A percentile compares a stretch with the other conserved stretches of the same genome.
These are phyloP conservation scores for Kluyveromyces sp. DNA, from an alignment of 1,139 yeast genomes.

Conservation along the genomic window DNA sequence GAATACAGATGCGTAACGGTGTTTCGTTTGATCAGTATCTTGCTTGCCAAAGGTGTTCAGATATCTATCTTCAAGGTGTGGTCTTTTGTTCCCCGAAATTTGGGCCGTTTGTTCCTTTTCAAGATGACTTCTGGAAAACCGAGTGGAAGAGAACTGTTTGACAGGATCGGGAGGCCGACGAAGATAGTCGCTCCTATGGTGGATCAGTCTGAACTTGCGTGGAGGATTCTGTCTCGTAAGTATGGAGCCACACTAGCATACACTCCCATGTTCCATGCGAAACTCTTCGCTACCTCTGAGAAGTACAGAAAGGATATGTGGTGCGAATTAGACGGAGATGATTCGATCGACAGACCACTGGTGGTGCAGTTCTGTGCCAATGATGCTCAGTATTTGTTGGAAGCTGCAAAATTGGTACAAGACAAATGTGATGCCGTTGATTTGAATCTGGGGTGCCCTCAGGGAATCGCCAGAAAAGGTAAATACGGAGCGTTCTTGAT, in stretches of 20 bases:
- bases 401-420: constrained; percentile 75
- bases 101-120: neutral
- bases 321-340: constrained; percentile 64
- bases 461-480: constrained; percentile 92
- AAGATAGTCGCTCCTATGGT: constrained; percentile 98
- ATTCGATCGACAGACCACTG: constrained; percentile 63
- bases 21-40: too few relatives aligned
- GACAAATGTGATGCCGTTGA: constrained; percentile 93
- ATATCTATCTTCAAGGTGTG: constrained; percentile 1
- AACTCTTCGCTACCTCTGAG: constrained; percentile 76
- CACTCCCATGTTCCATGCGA: constrained; percentile 96
- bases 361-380: constrained; percentile 95
- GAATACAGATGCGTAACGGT: too few relatives aligned
- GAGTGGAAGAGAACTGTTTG: constrained; percentile 63
- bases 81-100: constrained; percentile 5
- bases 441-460: constrained; percentile 93
- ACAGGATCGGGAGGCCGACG: constrained; percentile 64
- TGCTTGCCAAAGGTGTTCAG: neutral
- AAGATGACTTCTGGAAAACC: constrained; percentile 20
- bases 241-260: constrained; percentile 93
- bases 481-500: constrained; percentile 91
- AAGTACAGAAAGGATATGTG: constrained; percentile 77
- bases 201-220: constrained; percentile 91
- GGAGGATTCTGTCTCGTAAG: constrained; percentile 81
- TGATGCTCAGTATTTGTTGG: constrained; percentile 75